Evolutionary conservation across 228 moss, liverwort and hornwort genomes (phyloP), one percentile per base, ranked within the genome.

Genomic region (Sphagnum magellanicum): DNA sequence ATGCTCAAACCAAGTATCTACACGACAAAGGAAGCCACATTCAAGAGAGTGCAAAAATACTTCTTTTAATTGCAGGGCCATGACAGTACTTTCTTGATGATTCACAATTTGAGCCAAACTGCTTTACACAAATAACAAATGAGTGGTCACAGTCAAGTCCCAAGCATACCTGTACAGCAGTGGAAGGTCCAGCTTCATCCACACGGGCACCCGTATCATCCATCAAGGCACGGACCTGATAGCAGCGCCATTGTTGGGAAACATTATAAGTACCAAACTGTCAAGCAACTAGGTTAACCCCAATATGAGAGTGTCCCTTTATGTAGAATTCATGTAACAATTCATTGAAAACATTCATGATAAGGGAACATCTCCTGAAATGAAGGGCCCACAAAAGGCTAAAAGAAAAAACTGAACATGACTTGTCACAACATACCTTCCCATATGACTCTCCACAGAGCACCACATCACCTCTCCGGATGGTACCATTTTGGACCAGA

Each of bases 401-500:
- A 32, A 32, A 32, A 32, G 32, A 32, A 32, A 32, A 32, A 32
- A 2, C 32, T 32, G 32, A 32, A 32, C 32, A 32, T 32, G 32
- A 32, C 32, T 32, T 32, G 32, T 32, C 32, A 32, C 32, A 32
- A 55, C 55, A 51, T 67, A 93, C 97, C 97, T 91, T 97, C 76
- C 93, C 97, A 77, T 90, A 93, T 10, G 93, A 85, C 71, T 90
- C 87, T 10, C 93, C 97, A 74, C 93, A 97, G 55, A 97, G 79
- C 70, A 93, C 91, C 53, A 90, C 85, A 63, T 97, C 93, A 60
- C 93, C 97, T 71, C 83, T 89, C 50, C 70, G 84, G 53, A 97
- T 78, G 60, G 93, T 93, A 58, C 93, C 97, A 75, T 93, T 97
- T 82, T 97, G 97, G 60, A 97, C 88, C 5, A 93, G 73, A 66